Base-by-base conservation (phyloP, 257 asterid species). In the Schizonepeta tenuifolia region DNA sequence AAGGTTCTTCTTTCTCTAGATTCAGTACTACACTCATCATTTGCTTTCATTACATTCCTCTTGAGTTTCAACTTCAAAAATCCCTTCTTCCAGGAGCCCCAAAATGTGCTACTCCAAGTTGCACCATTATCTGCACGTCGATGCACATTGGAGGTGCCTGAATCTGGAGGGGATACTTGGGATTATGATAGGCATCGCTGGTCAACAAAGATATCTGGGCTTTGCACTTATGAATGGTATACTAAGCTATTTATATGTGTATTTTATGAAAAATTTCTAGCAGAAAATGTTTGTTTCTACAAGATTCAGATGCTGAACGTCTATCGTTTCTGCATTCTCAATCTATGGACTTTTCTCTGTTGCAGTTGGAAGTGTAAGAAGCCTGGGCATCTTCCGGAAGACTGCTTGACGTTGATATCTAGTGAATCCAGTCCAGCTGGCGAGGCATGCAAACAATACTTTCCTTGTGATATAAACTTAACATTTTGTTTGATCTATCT, bases 361-460 rank as follows among this genome's bases (percentile, higher is more conserved):
- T 86, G 82, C 82, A 90, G 98, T 76, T 88, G 97, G 95, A 92
- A 92, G 80, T 92, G 97, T 71, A 83, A 74, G 70, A 90, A 85
- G 80, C 93, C 97, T 63, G 97, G 98, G 68, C 98, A 92, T 83
- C 95, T 92, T 71, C 87, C 97, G 12, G 92, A 88, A 80, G 98
- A 92, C 85, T 92, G 98, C 79, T 73, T 90, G 86, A 89, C 77
- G 75, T 67, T 31, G 70, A 59, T 79, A 26, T 80, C 95, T 50
- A 56, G 54, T 43, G 85, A 57, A 73, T 61, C 75, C 6, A 13
- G 57, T 65, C 75, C 79, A 47, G 65, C 77, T 74, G 81, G 67
- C 57, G 69, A 81, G 77, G 72, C 80, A 63, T 74, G 68, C 20
- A 70, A 74, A 36, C 68, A 76, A 81, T 91, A 85, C 60, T 33